Base-by-base conservation (phyloP, 352 stramenopile species). In the Globisporangium takayamanum region DNA sequence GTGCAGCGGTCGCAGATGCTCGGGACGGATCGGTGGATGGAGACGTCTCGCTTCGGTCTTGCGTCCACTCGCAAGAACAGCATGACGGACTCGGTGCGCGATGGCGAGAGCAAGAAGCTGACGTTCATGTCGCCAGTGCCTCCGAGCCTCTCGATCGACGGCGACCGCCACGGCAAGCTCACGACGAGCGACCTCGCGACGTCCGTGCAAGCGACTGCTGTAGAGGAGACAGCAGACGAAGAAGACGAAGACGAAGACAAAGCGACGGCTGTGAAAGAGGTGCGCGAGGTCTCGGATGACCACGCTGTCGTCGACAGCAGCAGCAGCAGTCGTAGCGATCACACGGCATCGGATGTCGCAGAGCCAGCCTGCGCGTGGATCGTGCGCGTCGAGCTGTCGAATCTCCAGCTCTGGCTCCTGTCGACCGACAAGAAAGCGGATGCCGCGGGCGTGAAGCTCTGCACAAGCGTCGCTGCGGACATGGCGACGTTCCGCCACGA, bases 331-430 rank as follows among this genome's bases (percentile, higher is more conserved):
- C 18, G 15, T n/a, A 45, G 10, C 36, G 28, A 41, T 44, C 41
- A 11, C 30, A 41, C 37, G 11, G 30, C 46, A 14, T 16, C 7
- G 26, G n/a, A 53, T 1, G 28, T 22, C 3, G 42, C 26, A 50
- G 41, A 11, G 20, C 39, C 0, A 28, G 15, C 44, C 7, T 41
- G 41, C 22, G 26, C 63, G 53, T 77, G 75, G 78, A 80, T 67
- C 62, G 48, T 87, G 45, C 67, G 72, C 39, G 63, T 71, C 3
- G 57, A 78, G 11, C 67, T 92, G 22, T 63, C 62, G 2, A 77
- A 83, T 47, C 51, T 89, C 50, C 66, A 89, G 51, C 22, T 89
- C 46, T 92, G 82, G 82, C 45, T 92, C 14, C 52, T 92, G 12
- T 84, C 82, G 28, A 88, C 69, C 0, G 82, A 92, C 53, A 70